Base-by-base conservation (phyloP, 108 stramenopile species). In the Fragilaria crotonensis region DNA sequence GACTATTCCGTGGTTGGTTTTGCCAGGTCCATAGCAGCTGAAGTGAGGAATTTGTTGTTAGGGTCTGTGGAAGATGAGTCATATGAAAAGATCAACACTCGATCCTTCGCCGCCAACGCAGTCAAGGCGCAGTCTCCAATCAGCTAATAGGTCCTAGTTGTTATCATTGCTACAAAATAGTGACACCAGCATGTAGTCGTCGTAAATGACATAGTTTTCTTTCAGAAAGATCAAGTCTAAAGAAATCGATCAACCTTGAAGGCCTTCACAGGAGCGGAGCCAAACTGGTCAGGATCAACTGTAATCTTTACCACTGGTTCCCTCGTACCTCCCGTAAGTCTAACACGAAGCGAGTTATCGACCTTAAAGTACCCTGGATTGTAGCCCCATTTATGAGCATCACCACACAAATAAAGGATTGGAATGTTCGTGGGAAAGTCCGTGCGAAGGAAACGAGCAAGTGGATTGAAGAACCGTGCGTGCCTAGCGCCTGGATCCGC, bases 401-500 rank as follows among this genome's bases (percentile, higher is more conserved):
- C 71, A 0, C 71, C 71, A 30, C 59, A 51, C 25, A 73, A 1
- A 33, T 73, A 73, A 18, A 73, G 27, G 3, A 73, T 28, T 3
- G 71, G 71, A 27, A 73, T 30, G 25, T 51, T 23, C 18, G 48
- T 47, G 3, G 58, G 49, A 22, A 64, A 45, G 4, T 66, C 71
- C 18, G 56, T 18, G 18, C 11, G 25, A 5, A 66, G 11, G 29
- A 62, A 73, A 9, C 4, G 29, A 17, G 14, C 26, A 0, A 73
- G 21, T 17, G 71, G 60, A 0, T 50, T 52, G 30, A 73, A 73
- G 45, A 62, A 73, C 1, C 17, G 21, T 11, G 19, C 21, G 25
- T 66, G 65, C 1, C 54, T 2, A 1, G 2, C 18, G 3, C 14
- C 49, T 1, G 72, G 66, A 33, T 59, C 30, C 29, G 62, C 62